phyloP scores from a whole-genome alignment of 371 early-diverging fungal genomes.

The Encephalitozoon romaleae region DNA sequence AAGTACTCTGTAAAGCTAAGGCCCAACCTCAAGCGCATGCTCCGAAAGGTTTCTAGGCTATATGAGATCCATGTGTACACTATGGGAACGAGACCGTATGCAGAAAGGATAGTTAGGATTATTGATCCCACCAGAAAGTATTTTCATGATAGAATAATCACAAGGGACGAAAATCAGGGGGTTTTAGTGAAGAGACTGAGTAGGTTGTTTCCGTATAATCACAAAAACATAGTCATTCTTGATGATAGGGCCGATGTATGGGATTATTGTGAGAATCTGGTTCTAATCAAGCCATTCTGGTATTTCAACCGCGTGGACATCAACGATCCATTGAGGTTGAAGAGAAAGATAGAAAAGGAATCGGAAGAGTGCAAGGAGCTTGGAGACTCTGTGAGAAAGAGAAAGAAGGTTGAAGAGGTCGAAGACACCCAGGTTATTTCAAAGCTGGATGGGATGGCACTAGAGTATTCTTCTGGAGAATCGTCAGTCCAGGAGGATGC shows the following conservation, averaged over 20 bases:
- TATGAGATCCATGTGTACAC: constrained; percentile 93
- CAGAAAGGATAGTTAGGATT: constrained; percentile 71
- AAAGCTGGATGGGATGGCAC: background rate
- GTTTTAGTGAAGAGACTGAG: constrained; percentile 72
- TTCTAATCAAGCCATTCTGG: constrained; percentile 53
- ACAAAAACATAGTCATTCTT: constrained; percentile 85
- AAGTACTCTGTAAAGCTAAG: constrained; percentile 56
- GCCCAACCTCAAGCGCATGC: constrained; percentile 71
- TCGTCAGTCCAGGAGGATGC: background rate
- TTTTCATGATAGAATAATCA: constrained; percentile 80
- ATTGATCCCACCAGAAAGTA: constrained; percentile 73
- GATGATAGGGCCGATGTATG: constrained; percentile 96
- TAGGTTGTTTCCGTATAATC: constrained; percentile 78
- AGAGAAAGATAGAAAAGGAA: background rate
- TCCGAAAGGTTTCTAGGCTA: constrained; percentile 64
- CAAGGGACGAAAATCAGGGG: constrained; percentile 79
- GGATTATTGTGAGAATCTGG: constrained; percentile 62
- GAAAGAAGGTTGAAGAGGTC: background rate
- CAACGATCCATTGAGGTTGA: constrained; percentile 46
- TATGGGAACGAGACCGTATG: constrained; percentile 90
- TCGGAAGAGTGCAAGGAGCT: background rate
- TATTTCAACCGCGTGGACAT: constrained; percentile 51
- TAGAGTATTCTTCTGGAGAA: background rate
- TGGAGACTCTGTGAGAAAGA: background rate
- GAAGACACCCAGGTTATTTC: background rate